Evolutionary conservation across 2,329 filamentous ascomycete genomes (phyloP), one percentile per base, ranked within the genome.

Genomic region (Penicillium sp.): DNA sequence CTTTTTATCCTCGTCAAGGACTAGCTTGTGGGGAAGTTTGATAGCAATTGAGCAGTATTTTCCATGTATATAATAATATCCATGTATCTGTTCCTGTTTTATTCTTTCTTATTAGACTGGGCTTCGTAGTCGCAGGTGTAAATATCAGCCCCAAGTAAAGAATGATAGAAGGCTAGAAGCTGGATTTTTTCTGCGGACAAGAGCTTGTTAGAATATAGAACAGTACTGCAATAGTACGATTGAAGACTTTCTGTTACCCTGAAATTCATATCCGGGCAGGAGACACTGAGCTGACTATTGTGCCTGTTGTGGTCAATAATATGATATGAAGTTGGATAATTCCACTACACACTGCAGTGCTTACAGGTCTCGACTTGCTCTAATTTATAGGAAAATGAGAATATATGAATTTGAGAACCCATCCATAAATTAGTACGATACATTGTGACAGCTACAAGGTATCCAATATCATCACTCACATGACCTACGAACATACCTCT

Each of bases 401-500:
- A 22, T 40, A 40, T 22, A 5, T 14, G 38, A 22, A 7, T 14
- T 40, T 14, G 20, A 16, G 38, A 40, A 24, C 24, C 20, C 20
- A 24, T 14, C 20, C 20, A 24, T 14, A 8, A 13, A 40, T 40
- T 10, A 40, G 3, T 24, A 40, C 18, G 20, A 24, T 42, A 26
- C 22, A n/a, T 2, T 2, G 22, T 26, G 11, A 16, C 13, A n/a
- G 4, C 8, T 26, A n/a, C 9, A n/a, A 24, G 26, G n/a, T 8
- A 8, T 43, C 24, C 16, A 29, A 18, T 10, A 14, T 29, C 14
- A 11, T 22, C n/a, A 14, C 4, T 32, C 11, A 13, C 10, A 13
- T 16, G 16, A 40, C 10, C 47, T 53, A 9, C 60, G 51, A 13
- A 58, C 18, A 52, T 56, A 62, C 11, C 58, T 57, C 46, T 61